Evolutionary conservation across 2,329 filamentous ascomycete species (phyloP).

Genomic region (Fusarium tupiense): DNA sequence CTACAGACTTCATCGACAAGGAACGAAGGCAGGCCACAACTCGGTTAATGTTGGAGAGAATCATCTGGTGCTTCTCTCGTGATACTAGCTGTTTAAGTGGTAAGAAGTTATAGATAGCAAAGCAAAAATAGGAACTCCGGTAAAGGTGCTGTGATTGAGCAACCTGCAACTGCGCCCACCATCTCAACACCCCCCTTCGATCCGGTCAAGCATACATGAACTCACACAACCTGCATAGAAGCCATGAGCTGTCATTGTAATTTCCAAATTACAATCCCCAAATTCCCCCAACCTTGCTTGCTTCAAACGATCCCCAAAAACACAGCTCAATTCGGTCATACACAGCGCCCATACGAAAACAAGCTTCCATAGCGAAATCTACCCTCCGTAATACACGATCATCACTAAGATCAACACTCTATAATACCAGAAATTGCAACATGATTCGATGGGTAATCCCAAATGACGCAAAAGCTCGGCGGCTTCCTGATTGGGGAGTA

Average conservation of each 20-base stretch:
- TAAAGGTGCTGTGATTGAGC: not conserved
- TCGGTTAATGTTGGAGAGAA: not conserved
- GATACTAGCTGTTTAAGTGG: rapidly evolving
- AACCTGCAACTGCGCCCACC: not conserved
- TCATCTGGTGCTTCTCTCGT: rapidly evolving
- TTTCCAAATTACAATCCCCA: not conserved
- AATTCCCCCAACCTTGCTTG: not conserved
- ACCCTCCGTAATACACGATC: not conserved
- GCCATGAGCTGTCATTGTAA: not conserved
- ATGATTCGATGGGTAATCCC: not conserved
- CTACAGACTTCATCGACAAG: no score
- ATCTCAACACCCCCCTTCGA: not conserved
- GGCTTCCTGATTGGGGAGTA: constrained; percentile 49
- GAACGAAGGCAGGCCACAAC: rapidly evolving
- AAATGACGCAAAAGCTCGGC: constrained; percentile 48
- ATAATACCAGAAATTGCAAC: not conserved
- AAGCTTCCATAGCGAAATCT: not conserved
- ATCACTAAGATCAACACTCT: not conserved
- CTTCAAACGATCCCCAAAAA: not conserved
- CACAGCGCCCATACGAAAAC: not conserved
- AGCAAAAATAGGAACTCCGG: not conserved
- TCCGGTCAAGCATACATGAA: not conserved
- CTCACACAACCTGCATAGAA: not conserved
- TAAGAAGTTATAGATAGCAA: not conserved
- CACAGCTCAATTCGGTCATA: not conserved